Conservation (phyloP, 352 stramenopile species). For the Hyaloperonospora brassicae region DNA sequence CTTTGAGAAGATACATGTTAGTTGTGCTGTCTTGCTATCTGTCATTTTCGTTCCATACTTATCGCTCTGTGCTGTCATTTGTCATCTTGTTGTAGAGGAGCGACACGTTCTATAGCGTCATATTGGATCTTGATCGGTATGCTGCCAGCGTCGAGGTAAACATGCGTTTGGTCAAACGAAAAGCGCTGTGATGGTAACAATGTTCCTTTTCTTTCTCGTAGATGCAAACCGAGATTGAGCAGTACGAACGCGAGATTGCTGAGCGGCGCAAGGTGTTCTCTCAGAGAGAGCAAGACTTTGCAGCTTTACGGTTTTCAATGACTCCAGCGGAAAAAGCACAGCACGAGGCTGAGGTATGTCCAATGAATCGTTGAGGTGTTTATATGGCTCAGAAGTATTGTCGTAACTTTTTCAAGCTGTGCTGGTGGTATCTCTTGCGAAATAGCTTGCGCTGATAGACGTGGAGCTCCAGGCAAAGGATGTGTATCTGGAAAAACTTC, state of each 20-base stretch:
- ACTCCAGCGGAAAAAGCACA: conserved; percentile 38
- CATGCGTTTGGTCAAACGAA: background rate
- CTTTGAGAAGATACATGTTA: conserved; percentile 61
- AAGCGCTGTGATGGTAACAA: background rate
- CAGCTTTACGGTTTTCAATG: conserved; percentile 38
- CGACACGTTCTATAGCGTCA: conserved; percentile 43
- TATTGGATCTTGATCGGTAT: conserved; percentile 58
- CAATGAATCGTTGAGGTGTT: background rate
- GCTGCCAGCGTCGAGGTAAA: conserved; percentile 46
- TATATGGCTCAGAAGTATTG: background rate
- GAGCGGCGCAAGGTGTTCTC: conserved; percentile 29
- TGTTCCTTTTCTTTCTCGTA: conserved; percentile 8
- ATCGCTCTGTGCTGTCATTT: background rate
- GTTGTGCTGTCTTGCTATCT: background rate
- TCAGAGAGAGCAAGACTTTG: conserved; percentile 36
- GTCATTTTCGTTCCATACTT: background rate
- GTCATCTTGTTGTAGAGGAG: conserved; percentile 30
- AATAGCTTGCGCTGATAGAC: conserved; percentile 54
- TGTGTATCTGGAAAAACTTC: conserved; percentile 59
- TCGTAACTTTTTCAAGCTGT: background rate
- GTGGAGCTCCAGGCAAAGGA: conserved; percentile 60
- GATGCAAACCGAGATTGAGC: conserved; percentile 46
- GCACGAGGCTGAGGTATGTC: conserved; percentile 48
- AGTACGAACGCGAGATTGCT: conserved; percentile 55
- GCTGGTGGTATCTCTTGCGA: background rate